phyloP scores from a whole-genome alignment of 2,329 filamentous ascomycete genomes.

The Penicillium sp. region DNA sequence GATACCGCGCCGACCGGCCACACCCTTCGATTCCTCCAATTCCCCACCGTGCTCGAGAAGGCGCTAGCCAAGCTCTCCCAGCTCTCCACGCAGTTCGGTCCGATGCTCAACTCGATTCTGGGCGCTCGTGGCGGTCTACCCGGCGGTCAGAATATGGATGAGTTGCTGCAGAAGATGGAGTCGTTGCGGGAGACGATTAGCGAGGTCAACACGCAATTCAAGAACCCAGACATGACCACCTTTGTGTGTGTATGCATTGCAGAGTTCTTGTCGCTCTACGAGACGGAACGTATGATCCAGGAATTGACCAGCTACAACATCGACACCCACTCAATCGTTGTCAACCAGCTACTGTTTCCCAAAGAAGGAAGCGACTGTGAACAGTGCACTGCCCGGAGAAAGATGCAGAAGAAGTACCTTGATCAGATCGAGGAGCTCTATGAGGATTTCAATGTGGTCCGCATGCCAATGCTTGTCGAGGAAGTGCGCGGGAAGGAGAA shows the following conservation, averaged over 20 bases:
- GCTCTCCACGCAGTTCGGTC: slow-evolving; percentile 89
- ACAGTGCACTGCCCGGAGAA: slow-evolving; percentile 88
- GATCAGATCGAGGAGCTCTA: slow-evolving; percentile 98
- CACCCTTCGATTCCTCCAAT: slow-evolving; percentile 97
- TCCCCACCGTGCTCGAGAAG: slow-evolving; percentile 96
- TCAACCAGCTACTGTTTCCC: slow-evolving; percentile 96
- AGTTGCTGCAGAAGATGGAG: slow-evolving; percentile 94
- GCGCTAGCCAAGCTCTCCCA: slow-evolving; percentile 96
- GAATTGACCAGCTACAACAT: slow-evolving; percentile 90
- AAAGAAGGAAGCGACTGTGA: slow-evolving; percentile 81
- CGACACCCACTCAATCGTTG: slow-evolving; percentile 95
- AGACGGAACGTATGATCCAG: slow-evolving; percentile 99
- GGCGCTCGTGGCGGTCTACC: slow-evolving; percentile 74
- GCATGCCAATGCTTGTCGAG: slow-evolving; percentile 94
- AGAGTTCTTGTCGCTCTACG: slow-evolving; percentile 93
- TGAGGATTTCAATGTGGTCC: slow-evolving; percentile 98
- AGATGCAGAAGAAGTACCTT: slow-evolving; percentile 99
- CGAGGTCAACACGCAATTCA: slow-evolving; percentile 98
- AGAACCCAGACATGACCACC: slow-evolving; percentile 90
- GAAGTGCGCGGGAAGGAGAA: slow-evolving; percentile 95
- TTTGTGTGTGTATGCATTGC: slow-evolving; percentile 99
- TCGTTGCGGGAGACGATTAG: slow-evolving; percentile 85
- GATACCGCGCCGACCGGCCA: slow-evolving; percentile 97
- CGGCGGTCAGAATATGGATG: slow-evolving; percentile 87
- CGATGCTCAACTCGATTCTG: slow-evolving; percentile 90